Base-by-base conservation (phyloP, 805 yeast genomes). In the Saturnispora mendoncae region DNA sequence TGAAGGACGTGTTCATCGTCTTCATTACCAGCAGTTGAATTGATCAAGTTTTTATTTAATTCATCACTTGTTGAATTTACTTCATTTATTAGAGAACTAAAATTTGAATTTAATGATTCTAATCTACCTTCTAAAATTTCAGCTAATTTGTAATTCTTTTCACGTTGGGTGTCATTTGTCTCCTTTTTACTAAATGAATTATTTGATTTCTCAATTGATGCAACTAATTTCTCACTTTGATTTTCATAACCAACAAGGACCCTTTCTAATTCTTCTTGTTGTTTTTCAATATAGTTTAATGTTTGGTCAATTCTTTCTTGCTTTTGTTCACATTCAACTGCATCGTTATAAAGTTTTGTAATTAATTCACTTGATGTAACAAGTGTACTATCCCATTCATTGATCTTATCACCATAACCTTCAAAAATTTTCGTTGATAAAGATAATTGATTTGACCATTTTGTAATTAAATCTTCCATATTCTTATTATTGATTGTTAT, bases 391-490 rank as follows among this genome's bases (percentile, higher is more conserved):
- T 92, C 98, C 97, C 97, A 92, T 39, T 72, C 71, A 46, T 80
- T 78, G 17, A 90, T 78, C 45, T 80, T 81, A 19, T 69, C 66
- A 7, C 95, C 78, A 57, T 85, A 90, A 10, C 69, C 62, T 44
- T 80, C 80, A 62, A 88, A 92, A 28, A 84, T 79, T 20, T 72
- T 69, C 2, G 90, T 74, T 0, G 92, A 77, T 12, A 74, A 70
- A 2, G 90, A 69, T 45, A 92, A 63, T 50, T 92, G 94, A 42
- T 78, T 76, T 0, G 97, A 83, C 98, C 98, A 92, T 61, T 83
- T 87, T 12, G 87, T 75, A 33, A 92, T 83, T 50, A 92, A 71
- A 57, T 92, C 97, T 54, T 92, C 97, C 55, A 92, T 67, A 1
- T 96, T 86, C 59, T 86, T 86, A 62, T 92, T 92, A 52, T 84